Evolutionary conservation across 192 early-diverging fungal genomes (phyloP).

Genomic region (Backusella luteola): DNA sequence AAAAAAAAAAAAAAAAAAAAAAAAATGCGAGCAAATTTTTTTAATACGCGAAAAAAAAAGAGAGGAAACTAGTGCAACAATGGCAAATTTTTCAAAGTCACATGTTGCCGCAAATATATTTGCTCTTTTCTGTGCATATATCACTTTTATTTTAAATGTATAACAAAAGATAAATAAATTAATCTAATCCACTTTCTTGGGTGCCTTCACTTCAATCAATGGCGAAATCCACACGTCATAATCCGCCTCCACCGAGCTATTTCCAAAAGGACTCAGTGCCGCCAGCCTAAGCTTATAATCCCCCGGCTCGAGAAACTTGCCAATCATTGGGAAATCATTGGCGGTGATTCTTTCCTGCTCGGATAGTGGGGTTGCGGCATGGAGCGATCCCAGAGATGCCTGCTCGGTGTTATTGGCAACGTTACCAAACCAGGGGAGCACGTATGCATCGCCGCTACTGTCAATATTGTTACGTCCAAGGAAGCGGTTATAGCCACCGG

Average conservation of each 20-base stretch:
- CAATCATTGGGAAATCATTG: background rate
- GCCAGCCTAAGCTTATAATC: background rate
- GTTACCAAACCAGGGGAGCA: conserved; percentile 23
- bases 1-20: background rate
- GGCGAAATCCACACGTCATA: background rate
- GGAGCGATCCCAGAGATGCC: background rate
- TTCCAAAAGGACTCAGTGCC: background rate
- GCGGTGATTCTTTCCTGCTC: background rate
- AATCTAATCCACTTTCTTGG: background rate
- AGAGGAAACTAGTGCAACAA: background rate
- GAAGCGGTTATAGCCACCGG: conserved; percentile 11
- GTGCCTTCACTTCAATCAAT: background rate
- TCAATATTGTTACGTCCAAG: conserved; percentile 17
- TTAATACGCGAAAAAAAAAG: background rate
- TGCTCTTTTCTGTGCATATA: too few relatives aligned
- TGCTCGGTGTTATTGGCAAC: conserved; percentile 5
- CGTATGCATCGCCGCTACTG: conserved; percentile 7
- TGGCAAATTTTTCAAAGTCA: background rate
- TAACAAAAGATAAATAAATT: too few relatives aligned
- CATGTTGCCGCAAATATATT: background rate
- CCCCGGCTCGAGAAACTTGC: background rate
- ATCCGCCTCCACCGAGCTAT: background rate
- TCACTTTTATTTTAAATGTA: too few relatives aligned
- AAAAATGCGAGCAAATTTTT: background rate
- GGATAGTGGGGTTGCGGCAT: background rate